These are phyloP conservation scores for Torulaspora franciscae DNA, from an alignment of 805 yeast species.

Conservation along the genomic window DNA sequence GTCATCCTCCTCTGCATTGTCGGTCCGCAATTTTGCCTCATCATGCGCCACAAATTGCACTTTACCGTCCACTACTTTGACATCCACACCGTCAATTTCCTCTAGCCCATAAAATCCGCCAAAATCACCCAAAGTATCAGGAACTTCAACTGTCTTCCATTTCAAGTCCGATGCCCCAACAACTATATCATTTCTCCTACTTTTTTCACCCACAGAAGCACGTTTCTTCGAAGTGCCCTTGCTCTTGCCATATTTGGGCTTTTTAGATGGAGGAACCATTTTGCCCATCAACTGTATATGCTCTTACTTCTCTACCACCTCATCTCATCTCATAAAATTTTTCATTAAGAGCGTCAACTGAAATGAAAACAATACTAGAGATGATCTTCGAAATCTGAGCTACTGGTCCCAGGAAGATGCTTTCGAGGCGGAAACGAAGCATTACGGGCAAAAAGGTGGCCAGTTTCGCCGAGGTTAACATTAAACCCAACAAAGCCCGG, in stretches of 20 bases:
- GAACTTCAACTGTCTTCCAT: constrained; percentile 82
- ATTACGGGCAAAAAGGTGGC: constrained; percentile 34
- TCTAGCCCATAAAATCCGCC: constrained; percentile 91
- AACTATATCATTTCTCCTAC: constrained; percentile 13
- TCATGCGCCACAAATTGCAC: constrained; percentile 52
- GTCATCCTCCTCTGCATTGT: constrained; percentile 13
- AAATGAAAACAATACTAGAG: background rate
- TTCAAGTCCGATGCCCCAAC: constrained; percentile 49
- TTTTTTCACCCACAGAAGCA: background rate
- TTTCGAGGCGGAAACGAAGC: constrained; percentile 31
- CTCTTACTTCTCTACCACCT: background rate
- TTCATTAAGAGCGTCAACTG: background rate
- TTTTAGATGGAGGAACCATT: constrained; percentile 7
- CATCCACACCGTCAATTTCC: constrained; percentile 89
- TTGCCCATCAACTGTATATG: background rate
- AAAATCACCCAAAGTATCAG: constrained; percentile 78
- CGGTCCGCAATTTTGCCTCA: constrained; percentile 19
- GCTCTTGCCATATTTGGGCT: background rate
- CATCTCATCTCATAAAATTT: constrained; percentile 22
- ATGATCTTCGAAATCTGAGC: background rate
- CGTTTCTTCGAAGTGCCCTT: background rate
- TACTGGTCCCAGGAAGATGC: constrained; percentile 10
- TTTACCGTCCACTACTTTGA: constrained; percentile 64
- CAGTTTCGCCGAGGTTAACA: constrained; percentile 33
- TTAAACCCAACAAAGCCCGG: constrained; percentile 69